Base-by-base conservation (phyloP, 306 rosid species). In the Senna tora region DNA sequence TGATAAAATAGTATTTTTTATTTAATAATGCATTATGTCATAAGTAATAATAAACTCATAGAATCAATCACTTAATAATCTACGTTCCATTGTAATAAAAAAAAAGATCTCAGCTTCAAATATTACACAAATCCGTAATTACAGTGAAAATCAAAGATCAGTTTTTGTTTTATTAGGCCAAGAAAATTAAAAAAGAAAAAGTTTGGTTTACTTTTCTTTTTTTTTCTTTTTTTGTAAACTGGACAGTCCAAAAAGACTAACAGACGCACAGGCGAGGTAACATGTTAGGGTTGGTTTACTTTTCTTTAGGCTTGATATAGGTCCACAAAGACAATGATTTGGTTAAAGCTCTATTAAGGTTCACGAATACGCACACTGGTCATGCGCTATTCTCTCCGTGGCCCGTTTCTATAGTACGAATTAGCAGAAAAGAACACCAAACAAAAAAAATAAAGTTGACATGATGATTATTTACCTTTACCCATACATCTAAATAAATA, bases 341-440 rank as follows among this genome's bases (percentile, higher is more conserved):
- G 50, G 21, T 71, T 71, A 57, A 71, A 39, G 34, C 58, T 58
- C 19, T 25, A 45, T 58, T 72, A 28, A 57, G 55, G 46, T 46
- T 30, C 33, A 60, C 70, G 22, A 61, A 21, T 36, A 46, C 28
- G 17, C 65, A 60, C 50, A 72, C 39, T 41, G 7, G 22, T 5
- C 76, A 59, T 33, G 62, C 52, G 20, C 25, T 13, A 8, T 12
- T 12, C 52, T 32, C 2, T 57, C 11, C 22, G 39, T 65, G 72
- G 58, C 46, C 72, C 47, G 59, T 74, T 64, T 53, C 65, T 30
- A 61, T 12, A 46, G 55, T 34, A 16, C 1, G 13, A 45, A 65
- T 28, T 25, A 45, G 41, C 22, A 43, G 41, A 45, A 30, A n/a
- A 25, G 21, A n/a, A 15, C 43, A n/a, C 25, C n/a, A n/a, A n/a